Base-by-base conservation (phyloP, 2,329 filamentous ascomycete genomes). In the Scortechinia acanthostroma region DNA sequence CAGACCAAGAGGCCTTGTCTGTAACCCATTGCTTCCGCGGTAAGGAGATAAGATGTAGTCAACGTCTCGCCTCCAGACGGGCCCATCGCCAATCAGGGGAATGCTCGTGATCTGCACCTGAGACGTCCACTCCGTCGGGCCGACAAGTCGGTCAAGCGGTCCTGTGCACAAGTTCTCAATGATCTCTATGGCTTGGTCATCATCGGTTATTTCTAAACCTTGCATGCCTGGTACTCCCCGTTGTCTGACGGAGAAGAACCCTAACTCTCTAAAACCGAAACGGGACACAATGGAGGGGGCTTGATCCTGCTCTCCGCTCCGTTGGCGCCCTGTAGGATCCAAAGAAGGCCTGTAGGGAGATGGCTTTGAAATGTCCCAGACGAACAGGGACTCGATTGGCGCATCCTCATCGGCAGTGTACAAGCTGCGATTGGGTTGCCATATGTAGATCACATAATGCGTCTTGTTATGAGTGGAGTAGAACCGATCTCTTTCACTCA, bases 371-470 rank as follows among this genome's bases (percentile, higher is more conserved):
- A 69, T 68, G 44, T 69, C 63, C 65, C 65, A 69, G 3, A 69
- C 58, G 28, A 61, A 61, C 13, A 69, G 49, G 3, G 63, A 67
- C 49, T 69, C 66, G 21, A 69, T 67, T 2, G 66, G 66, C 3
- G 63, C 60, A 51, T 69, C 65, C 17, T 69, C 66, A 30, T 67
- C 64, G 2, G 64, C 63, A 0, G 65, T 68, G 50, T 68, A 69
- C 44, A 68, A 54, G 46, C 63, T 67, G 48, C 66, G 63, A 43
- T 68, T 69, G 14, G 66, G 65, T 48, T 69, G 65, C 65, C 65
- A 69, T 44, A 63, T 59, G 49, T 69, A 69, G 23, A 69, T 62
- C 37, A 58, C 62, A 49, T 69, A 69, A 45, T 69, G 63, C 2
- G 55, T 62, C 13, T 59, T 49, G 47, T 48, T 66, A 50, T 69